Evolutionary conservation across 1,139 yeast genomes (phyloP).

Genomic region (Yarrowia galli): DNA sequence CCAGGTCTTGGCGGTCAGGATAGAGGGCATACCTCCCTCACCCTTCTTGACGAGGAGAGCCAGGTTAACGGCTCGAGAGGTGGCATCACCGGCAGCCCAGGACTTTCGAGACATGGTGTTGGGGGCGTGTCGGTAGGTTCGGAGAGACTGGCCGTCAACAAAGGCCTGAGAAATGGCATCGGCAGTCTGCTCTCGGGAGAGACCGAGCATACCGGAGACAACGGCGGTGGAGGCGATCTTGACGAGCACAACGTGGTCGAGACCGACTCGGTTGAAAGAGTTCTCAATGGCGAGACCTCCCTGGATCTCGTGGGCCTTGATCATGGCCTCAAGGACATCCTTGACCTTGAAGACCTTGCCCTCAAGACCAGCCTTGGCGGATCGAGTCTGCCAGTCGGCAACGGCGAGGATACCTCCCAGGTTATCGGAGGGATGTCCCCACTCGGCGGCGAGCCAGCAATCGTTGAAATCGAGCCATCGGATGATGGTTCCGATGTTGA

Average conservation of each 20-base stretch:
- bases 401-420: conserved; percentile 65
- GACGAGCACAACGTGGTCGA: conserved; percentile 65
- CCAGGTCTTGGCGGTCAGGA: conserved; percentile 64
- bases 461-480: conserved; percentile 69
- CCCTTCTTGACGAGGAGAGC: conserved; percentile 62
- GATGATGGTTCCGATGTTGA: conserved; percentile 62
- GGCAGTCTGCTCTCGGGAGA: conserved; percentile 59
- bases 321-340: conserved; percentile 62
- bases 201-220: conserved; percentile 61
- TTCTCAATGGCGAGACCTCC: conserved; percentile 65
- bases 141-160: conserved; percentile 64
- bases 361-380: conserved; percentile 54
- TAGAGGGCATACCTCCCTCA: conserved; percentile 64
- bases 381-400: conserved; percentile 62
- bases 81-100: conserved; percentile 73
- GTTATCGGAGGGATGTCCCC: conserved; percentile 72
- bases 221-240: conserved; percentile 70
- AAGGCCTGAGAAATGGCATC: conserved; percentile 66
- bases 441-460: conserved; percentile 70
- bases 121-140: conserved; percentile 69
- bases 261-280: conserved; percentile 65
- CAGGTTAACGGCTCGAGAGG: conserved; percentile 64
- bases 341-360: conserved; percentile 56
- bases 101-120: conserved; percentile 68
- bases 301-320: conserved; percentile 68